phyloP scores from a whole-genome alignment of 75 land plant species.

The Selaginella tamariscina region DNA sequence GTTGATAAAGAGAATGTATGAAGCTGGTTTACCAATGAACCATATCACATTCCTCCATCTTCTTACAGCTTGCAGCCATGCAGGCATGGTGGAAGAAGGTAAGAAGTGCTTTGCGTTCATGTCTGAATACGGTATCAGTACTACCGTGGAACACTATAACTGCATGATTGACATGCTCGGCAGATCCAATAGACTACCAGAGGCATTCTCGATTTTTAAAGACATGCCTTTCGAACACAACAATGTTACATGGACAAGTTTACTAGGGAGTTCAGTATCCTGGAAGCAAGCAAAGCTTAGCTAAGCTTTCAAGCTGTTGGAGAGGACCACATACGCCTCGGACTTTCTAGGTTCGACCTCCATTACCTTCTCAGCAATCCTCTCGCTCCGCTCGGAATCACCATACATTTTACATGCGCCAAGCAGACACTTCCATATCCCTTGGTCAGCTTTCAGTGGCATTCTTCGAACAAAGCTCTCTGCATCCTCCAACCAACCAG shows the following conservation, averaged over 20 bases:
- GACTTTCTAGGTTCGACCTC: neutral
- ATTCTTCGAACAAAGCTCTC: neutral
- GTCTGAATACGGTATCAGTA: slow-evolving; percentile 10
- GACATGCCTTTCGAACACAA: no score
- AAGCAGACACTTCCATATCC: slow-evolving; percentile 1
- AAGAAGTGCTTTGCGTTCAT: slow-evolving; percentile 14
- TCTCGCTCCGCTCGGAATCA: neutral
- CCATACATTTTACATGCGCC: slow-evolving; percentile 6
- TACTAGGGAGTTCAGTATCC: no score
- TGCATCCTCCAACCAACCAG: slow-evolving; percentile 2
- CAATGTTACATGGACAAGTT: no score
- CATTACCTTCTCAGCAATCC: neutral
- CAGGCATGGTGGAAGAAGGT: slow-evolving; percentile 13
- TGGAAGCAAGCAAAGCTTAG: no score
- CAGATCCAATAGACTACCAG: slow-evolving; percentile 12
- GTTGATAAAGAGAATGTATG: neutral
- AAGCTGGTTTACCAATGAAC: slow-evolving; percentile 17
- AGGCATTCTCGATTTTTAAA: no score
- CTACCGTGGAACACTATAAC: slow-evolving; percentile 15
- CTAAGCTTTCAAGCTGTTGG: neutral
- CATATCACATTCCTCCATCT: slow-evolving; percentile 11
- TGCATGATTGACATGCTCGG: slow-evolving; percentile 23
- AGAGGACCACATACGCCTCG: neutral
- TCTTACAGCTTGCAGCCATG: slow-evolving; percentile 22
- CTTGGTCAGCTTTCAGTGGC: neutral